Conservation (phyloP, 352 stramenopile species). For the Pythium insidiosum region DNA sequence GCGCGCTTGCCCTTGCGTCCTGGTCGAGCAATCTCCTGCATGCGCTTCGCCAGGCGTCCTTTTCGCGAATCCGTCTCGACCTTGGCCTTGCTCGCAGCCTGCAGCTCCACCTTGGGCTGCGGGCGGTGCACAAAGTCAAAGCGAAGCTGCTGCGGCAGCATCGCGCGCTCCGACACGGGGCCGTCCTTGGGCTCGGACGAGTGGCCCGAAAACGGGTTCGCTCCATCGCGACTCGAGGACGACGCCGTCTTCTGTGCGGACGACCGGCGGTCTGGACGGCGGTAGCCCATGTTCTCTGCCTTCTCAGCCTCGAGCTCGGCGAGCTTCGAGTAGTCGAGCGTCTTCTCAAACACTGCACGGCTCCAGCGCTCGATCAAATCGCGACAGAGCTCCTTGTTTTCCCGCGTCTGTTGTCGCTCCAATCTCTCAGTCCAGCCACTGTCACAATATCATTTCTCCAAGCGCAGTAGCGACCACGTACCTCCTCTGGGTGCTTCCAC, state of each 20-base stretch:
- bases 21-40: constrained; percentile 78
- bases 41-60: constrained; percentile 73
- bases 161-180: constrained; percentile 50
- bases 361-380: constrained; percentile 84
- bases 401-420: constrained; percentile 48
- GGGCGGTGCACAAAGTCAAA: constrained; percentile 82
- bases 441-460: no score
- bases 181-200: constrained; percentile 19
- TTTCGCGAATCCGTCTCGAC: constrained; percentile 68
- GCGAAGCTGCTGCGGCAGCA: constrained; percentile 62
- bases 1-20: constrained; percentile 73
- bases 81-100: constrained; percentile 49
- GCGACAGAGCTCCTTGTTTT: constrained; percentile 84
- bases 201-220: constrained; percentile 44
- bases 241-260: constrained; percentile 5
- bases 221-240: constrained; percentile 15
- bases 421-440: no score
- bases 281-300: constrained; percentile 66
- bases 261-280: constrained; percentile 33
- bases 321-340: constrained; percentile 80
- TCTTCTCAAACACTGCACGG: constrained; percentile 85
- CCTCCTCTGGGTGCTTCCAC: constrained; percentile 84
- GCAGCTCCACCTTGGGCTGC: constrained; percentile 73
- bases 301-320: constrained; percentile 82
- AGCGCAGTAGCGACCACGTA: constrained; percentile 19